A percentile compares a stretch with the other conserved stretches of the same genome.
phyloP scores from a whole-genome alignment of 495 filamentous ascomycete genomes.

The Xylaria grammica region DNA sequence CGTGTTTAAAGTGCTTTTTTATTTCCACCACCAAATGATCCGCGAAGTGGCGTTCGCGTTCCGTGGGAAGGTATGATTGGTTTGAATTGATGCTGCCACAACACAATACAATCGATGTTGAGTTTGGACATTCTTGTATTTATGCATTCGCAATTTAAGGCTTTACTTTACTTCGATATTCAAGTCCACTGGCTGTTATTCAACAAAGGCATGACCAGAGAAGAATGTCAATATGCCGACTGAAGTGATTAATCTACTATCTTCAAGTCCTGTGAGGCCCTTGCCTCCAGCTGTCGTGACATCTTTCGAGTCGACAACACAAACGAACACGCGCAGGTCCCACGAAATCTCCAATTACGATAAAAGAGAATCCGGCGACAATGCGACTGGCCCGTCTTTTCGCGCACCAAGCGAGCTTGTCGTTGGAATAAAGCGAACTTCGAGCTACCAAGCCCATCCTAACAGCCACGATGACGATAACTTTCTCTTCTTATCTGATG shows the following conservation, averaged over 20 bases:
- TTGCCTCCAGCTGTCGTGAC: conserved; percentile 20
- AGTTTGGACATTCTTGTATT: not conserved
- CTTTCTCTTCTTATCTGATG: conserved; percentile 55
- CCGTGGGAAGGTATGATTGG: too few relatives aligned
- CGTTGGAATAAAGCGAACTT: conserved; percentile 16
- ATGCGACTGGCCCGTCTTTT: not conserved
- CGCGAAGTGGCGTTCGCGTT: too few relatives aligned
- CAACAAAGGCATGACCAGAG: not conserved
- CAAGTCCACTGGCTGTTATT: not conserved
- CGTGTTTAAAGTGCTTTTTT: not conserved
- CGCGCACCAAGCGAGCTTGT: conserved; percentile 6
- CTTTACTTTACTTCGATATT: not conserved
- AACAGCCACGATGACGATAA: conserved; percentile 24
- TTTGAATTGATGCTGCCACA: conserved; percentile 1
- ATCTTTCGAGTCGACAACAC: conserved; percentile 10
- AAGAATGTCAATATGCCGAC: conserved; percentile 36
- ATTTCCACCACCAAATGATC: not conserved
- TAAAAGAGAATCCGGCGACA: not conserved
- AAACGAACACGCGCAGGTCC: not conserved
- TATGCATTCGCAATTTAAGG: not conserved
- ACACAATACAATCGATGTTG: not conserved
- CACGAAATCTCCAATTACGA: conserved; percentile 23
- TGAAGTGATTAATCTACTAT: conserved; percentile 48
- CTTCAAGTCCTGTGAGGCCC: conserved; percentile 28
- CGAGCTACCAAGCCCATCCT: conserved; percentile 1